Percentiles rank a stretch among this genome's conserved stretches.
Conservation (phyloP, 2,329 filamentous ascomycete genomes). For the Alternaria arbusti region DNA sequence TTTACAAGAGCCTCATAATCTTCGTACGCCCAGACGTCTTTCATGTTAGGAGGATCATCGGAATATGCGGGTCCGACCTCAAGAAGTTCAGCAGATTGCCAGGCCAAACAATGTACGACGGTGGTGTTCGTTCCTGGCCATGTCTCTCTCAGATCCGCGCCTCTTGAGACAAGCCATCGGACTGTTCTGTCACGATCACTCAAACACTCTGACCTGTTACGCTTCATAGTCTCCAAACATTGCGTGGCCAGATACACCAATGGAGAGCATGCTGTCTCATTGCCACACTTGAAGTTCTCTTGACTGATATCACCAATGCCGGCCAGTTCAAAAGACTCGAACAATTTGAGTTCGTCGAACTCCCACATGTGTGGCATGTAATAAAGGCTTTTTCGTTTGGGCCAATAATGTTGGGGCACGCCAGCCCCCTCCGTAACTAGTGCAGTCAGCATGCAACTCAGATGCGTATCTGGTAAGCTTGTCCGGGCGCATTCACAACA, state of each 20-base stretch:
- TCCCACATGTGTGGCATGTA: background rate
- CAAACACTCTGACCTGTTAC: too few relatives aligned
- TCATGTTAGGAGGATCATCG: background rate
- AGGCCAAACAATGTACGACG: background rate
- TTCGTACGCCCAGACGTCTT: background rate
- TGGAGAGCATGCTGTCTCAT: background rate
- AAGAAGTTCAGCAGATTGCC: too few relatives aligned
- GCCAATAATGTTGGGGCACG: background rate
- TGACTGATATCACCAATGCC: background rate
- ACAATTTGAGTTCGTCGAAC: fast-evolving
- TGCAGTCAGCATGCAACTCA: background rate
- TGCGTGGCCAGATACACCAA: background rate
- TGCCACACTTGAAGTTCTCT: background rate
- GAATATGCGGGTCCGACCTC: too few relatives aligned
- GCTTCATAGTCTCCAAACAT: too few relatives aligned
- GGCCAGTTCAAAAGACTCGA: fast-evolving
- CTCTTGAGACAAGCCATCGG: background rate
- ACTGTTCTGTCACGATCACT: too few relatives aligned
- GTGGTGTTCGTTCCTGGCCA: background rate
- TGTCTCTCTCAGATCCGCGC: background rate
- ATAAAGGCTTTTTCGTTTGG: background rate
- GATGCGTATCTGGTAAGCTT: background rate
- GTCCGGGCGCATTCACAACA: background rate
- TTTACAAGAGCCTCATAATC: background rate
- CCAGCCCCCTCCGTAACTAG: fast-evolving